Conservation (phyloP, 192 early-diverging fungal species). For the Podila clonocystis region DNA sequence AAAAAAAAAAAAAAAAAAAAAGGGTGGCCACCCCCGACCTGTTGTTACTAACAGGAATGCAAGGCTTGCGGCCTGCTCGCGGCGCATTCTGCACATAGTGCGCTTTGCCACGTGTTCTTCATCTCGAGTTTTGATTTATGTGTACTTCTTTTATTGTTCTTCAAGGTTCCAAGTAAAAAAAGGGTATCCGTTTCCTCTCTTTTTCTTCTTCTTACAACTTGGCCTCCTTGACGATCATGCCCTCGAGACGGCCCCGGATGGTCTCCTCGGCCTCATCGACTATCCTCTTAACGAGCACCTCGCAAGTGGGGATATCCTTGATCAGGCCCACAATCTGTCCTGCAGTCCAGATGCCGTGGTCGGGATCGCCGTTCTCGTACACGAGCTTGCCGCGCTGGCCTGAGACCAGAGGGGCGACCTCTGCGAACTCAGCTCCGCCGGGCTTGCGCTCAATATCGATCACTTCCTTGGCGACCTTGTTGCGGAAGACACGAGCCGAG, state of each 20-base stretch:
- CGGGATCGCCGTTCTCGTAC: conserved; percentile 64
- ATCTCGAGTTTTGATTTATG: too few species aligned
- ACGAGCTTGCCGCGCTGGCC: conserved; percentile 70
- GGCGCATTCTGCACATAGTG: too few species aligned
- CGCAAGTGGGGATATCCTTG: conserved; percentile 82
- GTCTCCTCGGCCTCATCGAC: conserved; percentile 61
- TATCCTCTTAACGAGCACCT: conserved; percentile 69
- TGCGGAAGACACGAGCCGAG: conserved; percentile 80
- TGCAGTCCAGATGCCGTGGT: conserved; percentile 70
- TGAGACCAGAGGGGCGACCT: conserved; percentile 74
- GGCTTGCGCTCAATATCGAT: conserved; percentile 72
- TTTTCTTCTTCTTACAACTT: conserved; percentile 23
- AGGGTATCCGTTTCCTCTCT: background rate
- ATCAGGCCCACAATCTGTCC: conserved; percentile 79
- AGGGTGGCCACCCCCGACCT: too few species aligned
- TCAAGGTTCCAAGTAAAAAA: background rate
- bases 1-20: too few species aligned
- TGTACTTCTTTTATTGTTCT: too few species aligned
- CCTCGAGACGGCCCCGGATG: conserved; percentile 30
- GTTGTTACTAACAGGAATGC: too few species aligned
- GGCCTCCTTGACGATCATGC: conserved; percentile 35
- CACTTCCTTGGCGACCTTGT: conserved; percentile 76
- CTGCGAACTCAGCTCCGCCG: conserved; percentile 69
- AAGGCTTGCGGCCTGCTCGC: too few species aligned
- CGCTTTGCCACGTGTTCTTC: too few species aligned